phyloP scores from a whole-genome alignment of 2,329 filamentous ascomycete genomes.

The Monosporascus cannonballus region DNA sequence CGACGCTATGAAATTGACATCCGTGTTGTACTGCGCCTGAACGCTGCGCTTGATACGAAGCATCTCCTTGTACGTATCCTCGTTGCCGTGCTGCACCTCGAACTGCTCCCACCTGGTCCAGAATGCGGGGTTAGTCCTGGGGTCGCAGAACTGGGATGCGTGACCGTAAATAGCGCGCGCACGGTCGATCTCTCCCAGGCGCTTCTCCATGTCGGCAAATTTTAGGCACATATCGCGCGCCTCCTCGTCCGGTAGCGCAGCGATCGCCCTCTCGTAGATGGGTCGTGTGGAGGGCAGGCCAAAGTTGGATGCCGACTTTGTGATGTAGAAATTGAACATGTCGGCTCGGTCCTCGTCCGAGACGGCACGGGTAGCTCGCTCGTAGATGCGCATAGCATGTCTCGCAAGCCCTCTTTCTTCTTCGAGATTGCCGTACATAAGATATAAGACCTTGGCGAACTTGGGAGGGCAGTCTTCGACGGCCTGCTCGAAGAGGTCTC shows the following conservation, averaged over 20 bases:
- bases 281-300: conserved; percentile 88
- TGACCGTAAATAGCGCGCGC: conserved; percentile 94
- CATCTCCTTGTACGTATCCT: conserved; percentile 99
- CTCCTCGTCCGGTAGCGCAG: conserved; percentile 85
- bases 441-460: conserved; percentile 90
- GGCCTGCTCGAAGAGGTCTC: conserved; percentile 95
- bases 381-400: conserved; percentile 98
- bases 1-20: conserved; percentile 96
- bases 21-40: conserved; percentile 96
- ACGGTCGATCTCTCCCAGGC: conserved; percentile 88
- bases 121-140: conserved; percentile 80
- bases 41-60: conserved; percentile 94
- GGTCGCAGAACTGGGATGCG: conserved; percentile 95
- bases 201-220: conserved; percentile 93
- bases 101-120: conserved; percentile 98
- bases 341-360: conserved; percentile 90
- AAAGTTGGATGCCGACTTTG: conserved; percentile 96
- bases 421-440: conserved; percentile 97
- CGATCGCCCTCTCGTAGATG: conserved; percentile 95
- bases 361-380: conserved; percentile 90
- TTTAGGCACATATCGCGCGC: conserved; percentile 98
- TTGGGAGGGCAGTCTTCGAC: conserved; percentile 91
- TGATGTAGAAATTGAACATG: conserved; percentile 99
- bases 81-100: conserved; percentile 96
- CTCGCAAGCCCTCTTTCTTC: conserved; percentile 91